A percentile compares a stretch with the other conserved stretches of the same genome.
These are phyloP conservation scores for Coprinellus micaceus DNA, from an alignment of 768 basidiomycete species.

Conservation along the genomic window DNA sequence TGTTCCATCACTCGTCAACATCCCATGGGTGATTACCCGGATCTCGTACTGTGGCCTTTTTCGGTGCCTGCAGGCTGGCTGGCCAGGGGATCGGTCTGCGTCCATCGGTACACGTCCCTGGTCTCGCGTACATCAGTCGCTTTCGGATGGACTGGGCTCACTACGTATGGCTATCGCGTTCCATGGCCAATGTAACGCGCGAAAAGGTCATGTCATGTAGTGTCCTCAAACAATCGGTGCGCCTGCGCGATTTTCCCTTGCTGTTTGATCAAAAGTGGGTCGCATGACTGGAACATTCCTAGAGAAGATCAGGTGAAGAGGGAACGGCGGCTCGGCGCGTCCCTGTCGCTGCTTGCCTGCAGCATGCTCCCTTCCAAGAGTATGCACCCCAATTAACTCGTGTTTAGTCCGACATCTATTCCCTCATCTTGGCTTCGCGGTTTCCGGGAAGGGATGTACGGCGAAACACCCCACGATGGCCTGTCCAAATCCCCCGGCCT, in stretches of 20 bases:
- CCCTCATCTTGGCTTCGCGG: not conserved
- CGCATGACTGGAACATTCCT: constrained; percentile 2
- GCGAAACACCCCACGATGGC: not conserved
- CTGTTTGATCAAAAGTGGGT: not conserved
- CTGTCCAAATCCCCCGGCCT: no score
- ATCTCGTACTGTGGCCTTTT: not conserved
- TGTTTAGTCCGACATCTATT: not conserved
- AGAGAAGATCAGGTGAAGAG: not conserved
- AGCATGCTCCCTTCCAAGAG: not conserved
- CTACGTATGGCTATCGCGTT: no score
- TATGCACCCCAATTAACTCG: not conserved
- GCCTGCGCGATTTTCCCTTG: not conserved
- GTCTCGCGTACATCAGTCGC: not conserved
- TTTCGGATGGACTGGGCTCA: not conserved
- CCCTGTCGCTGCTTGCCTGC: not conserved
- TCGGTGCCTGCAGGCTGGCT: not conserved
- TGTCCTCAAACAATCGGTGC: not conserved
- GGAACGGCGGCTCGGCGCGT: constrained; percentile 1
- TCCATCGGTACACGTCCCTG: not conserved
- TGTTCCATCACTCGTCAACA: not conserved
- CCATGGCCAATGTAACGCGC: no score
- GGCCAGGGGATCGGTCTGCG: not conserved
- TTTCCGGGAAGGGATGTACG: no score
- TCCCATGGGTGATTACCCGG: not conserved
- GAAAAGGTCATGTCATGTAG: not conserved